Percentiles rank a stretch among this genome's conserved stretches.
Evolutionary conservation across 1,139 yeast genomes (phyloP).

Genomic region (Candida buenavistaensis): DNA sequence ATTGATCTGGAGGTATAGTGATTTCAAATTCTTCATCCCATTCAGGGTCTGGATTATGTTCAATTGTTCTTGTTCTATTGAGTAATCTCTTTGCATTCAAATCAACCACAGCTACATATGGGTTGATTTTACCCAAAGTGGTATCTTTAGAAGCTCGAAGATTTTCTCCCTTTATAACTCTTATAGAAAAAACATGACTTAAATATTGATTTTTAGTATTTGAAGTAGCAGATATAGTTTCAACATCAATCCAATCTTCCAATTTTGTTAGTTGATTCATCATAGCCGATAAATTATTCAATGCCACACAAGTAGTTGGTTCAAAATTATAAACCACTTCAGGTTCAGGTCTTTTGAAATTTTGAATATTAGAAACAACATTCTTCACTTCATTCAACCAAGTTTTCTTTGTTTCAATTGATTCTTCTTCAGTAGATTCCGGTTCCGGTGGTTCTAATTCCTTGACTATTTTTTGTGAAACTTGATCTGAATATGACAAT

Average conservation of each 20-base stretch:
- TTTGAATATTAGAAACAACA: constrained; percentile 48
- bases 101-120: constrained; percentile 71
- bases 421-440: constrained; percentile 23
- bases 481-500: constrained; percentile 48
- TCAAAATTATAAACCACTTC: constrained; percentile 64
- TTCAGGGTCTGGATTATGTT: constrained; percentile 65
- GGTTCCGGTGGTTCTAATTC: constrained; percentile 42
- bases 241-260: constrained; percentile 66
- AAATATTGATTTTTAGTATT: constrained; percentile 30
- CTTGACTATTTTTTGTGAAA: constrained; percentile 46
- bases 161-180: constrained; percentile 70
- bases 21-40: constrained; percentile 92
- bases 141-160: constrained; percentile 40
- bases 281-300: constrained; percentile 70
- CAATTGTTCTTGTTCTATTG: constrained; percentile 70
- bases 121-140: constrained; percentile 48
- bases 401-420: constrained; percentile 17
- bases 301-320: constrained; percentile 67
- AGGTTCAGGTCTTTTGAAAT: constrained; percentile 29
- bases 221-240: constrained; percentile 47
- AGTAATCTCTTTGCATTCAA: constrained; percentile 55
- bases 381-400: constrained; percentile 49
- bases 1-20: constrained; percentile 39
- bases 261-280: constrained; percentile 56
- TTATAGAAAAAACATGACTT: constrained; percentile 64